Percentiles rank a stretch among this genome's conserved stretches.
phyloP scores from a whole-genome alignment of 2,329 filamentous ascomycete genomes.

The Ceratocystis cubensis region DNA sequence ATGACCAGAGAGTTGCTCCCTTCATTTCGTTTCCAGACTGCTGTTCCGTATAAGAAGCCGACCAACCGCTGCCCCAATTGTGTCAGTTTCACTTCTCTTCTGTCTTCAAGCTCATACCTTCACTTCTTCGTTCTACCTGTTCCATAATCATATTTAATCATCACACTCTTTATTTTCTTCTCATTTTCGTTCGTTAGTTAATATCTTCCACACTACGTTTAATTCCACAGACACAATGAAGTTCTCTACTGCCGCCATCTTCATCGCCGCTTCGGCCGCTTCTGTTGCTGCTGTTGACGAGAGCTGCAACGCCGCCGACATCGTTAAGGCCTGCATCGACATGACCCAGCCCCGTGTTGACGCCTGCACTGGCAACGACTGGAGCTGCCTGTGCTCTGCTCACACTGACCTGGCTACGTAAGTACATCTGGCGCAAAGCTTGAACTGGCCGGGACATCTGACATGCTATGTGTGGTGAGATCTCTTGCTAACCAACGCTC shows the following conservation, averaged over 20 bases:
- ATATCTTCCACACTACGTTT: conserved; percentile 15
- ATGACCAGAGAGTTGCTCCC: not conserved
- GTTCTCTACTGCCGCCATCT: conserved; percentile 32
- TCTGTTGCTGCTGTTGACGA: conserved; percentile 26
- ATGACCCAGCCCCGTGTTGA: conserved; percentile 32
- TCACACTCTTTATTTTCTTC: not conserved
- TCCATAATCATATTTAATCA: not conserved
- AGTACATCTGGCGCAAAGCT: conserved; percentile 22
- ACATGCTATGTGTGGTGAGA: no score
- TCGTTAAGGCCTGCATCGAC: conserved; percentile 35
- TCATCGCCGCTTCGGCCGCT: conserved; percentile 29
- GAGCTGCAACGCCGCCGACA: conserved; percentile 35
- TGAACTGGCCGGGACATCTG: no score
- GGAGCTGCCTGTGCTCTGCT: conserved; percentile 36
- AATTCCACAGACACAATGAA: conserved; percentile 32
- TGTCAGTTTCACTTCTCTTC: not conserved
- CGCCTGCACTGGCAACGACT: conserved; percentile 33
- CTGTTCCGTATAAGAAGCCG: conserved; percentile 1
- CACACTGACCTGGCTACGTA: conserved; percentile 37
- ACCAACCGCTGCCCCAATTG: not conserved
- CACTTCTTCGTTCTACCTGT: not conserved
- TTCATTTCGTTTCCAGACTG: conserved; percentile 1
- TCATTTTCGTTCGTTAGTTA: not conserved
- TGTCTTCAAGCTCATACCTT: not conserved
- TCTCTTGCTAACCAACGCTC: no score